Evolutionary conservation across 768 basidiomycete genomes (phyloP).

Genomic region (Xerocomus potaroensis): DNA sequence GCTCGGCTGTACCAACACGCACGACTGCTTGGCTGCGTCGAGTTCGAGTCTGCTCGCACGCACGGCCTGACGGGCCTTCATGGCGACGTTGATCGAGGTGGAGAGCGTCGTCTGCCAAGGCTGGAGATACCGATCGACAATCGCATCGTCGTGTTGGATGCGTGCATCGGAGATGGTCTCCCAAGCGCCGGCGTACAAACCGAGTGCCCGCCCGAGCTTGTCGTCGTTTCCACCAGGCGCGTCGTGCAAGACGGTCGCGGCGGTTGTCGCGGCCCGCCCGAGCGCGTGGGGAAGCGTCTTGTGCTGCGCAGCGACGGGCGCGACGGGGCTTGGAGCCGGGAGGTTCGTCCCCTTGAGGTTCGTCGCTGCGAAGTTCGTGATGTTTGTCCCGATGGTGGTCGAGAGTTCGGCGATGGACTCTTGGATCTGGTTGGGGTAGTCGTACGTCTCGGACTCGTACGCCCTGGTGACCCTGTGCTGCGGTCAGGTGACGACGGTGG

Average conservation of each 20-base stretch:
- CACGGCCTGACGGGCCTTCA: constrained; percentile 89
- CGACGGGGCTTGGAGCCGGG: constrained; percentile 59
- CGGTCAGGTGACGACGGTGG: not conserved
- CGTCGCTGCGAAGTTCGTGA: constrained; percentile 81
- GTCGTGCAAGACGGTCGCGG: constrained; percentile 43
- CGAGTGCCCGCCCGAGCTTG: constrained; percentile 73
- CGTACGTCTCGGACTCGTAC: constrained; percentile 83
- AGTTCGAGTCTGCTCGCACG: constrained; percentile 78
- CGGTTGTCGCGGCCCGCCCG: constrained; percentile 69
- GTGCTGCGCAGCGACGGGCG: constrained; percentile 61
- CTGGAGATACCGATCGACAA: constrained; percentile 62
- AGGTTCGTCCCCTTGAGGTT: constrained; percentile 89
- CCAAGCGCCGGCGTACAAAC: constrained; percentile 76
- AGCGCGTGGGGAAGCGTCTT: constrained; percentile 98
- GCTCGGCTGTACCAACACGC: too few species aligned
- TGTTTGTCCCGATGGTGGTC: constrained; percentile 62
- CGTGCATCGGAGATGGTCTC: constrained; percentile 80
- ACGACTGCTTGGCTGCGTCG: constrained; percentile 88
- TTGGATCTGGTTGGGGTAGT: constrained; percentile 87
- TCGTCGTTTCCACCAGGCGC: constrained; percentile 51
- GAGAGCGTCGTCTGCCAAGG: constrained; percentile 89
- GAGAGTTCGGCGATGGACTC: constrained; percentile 75
- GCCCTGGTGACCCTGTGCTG: constrained; percentile 71
- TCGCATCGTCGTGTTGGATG: constrained; percentile 71
- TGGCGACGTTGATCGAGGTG: constrained; percentile 79